Conservation (phyloP, 225 moss, liverwort and hornwort genomes). For the Sphagnum tenellum region DNA sequence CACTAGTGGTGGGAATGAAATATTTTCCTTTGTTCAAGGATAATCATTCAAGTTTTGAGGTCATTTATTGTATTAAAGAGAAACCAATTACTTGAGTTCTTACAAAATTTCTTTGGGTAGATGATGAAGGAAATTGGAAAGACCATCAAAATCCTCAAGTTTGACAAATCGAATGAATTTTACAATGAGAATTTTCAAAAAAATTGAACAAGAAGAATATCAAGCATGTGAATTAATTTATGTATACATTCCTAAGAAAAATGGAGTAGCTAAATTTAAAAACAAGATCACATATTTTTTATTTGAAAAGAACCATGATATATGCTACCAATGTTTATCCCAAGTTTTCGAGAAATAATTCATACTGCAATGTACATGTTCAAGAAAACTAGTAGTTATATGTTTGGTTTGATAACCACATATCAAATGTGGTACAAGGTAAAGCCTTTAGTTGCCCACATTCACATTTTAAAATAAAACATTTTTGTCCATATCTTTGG, state of each 20-base stretch:
- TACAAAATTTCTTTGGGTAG: background rate
- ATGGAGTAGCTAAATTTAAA: background rate
- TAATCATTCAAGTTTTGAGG: background rate
- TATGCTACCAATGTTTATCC: background rate
- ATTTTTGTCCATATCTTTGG: background rate
- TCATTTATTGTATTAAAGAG: background rate
- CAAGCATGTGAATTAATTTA: background rate
- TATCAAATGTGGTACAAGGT: conserved; percentile 1
- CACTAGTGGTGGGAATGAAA: background rate
- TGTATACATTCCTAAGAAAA: too few species aligned
- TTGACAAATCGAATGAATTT: background rate
- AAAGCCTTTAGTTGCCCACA: background rate
- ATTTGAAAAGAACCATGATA: background rate
- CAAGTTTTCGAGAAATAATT: too few species aligned
- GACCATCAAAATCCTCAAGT: background rate
- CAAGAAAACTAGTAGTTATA: background rate
- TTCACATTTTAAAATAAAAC: background rate
- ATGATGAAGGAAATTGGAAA: background rate
- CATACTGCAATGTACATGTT: background rate
- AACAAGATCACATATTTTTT: background rate
- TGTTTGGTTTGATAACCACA: background rate
- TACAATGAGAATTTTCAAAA: background rate
- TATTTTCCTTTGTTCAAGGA: conserved; percentile 9
- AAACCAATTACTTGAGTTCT: background rate
- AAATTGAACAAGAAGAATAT: accelerated